A percentile compares a stretch with the other conserved stretches of the same genome.
Conservation (phyloP, 2,329 filamentous ascomycete species). For the Thielaviopsis ethacetica region DNA sequence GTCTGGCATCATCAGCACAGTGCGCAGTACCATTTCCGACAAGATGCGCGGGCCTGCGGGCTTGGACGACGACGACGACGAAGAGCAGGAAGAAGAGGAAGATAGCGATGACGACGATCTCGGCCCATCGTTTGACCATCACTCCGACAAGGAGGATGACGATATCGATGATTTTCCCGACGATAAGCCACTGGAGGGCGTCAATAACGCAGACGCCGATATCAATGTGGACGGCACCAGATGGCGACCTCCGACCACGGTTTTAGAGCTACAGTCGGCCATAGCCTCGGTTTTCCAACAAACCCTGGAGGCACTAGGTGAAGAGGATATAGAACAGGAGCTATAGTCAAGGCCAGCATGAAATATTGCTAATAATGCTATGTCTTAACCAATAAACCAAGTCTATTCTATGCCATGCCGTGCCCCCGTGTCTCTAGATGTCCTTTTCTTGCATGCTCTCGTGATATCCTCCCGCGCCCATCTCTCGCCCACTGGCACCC, state of each 20-base stretch:
- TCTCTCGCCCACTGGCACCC: no score
- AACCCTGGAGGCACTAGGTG: conserved; percentile 56
- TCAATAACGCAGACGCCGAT: background rate
- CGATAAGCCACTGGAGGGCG: conserved; percentile 16
- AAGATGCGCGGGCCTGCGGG: conserved; percentile 18
- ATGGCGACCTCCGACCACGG: conserved; percentile 5
- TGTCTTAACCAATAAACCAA: background rate
- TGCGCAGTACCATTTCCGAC: conserved; percentile 43
- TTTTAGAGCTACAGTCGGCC: conserved; percentile 45
- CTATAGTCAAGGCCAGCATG: background rate
- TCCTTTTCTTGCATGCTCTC: no score
- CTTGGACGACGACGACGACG: background rate
- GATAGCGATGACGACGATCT: conserved; percentile 5
- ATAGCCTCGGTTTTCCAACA: conserved; percentile 64
- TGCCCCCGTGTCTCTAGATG: no score
- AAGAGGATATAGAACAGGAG: conserved; percentile 42
- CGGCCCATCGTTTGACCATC: conserved; percentile 21
- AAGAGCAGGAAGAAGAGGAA: background rate
- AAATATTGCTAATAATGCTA: background rate
- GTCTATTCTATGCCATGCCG: background rate
- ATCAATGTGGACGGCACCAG: conserved; percentile 5
- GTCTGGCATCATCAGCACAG: conserved; percentile 63
- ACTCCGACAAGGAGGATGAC: conserved; percentile 26
- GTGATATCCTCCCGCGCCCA: no score
- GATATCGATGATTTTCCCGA: conserved; percentile 20